These are phyloP conservation scores for Penicillium roqueforti DNA, from an alignment of 495 filamentous ascomycete species.

Conservation along the genomic window DNA sequence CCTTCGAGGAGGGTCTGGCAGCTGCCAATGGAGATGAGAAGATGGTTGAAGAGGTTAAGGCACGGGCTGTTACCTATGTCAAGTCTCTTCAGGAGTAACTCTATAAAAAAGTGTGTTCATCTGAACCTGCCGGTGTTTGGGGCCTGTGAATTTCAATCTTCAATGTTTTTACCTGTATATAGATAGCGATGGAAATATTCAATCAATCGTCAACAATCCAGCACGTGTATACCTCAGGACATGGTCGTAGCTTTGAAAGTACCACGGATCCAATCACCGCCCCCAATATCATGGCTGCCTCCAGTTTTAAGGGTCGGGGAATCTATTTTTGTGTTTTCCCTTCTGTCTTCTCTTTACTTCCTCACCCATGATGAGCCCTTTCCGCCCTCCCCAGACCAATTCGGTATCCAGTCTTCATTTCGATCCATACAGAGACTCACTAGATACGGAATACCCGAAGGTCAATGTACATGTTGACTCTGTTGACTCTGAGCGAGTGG, in stretches of 20 bases:
- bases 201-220: background rate
- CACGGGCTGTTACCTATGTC: conserved; percentile 67
- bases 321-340: no score
- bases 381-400: background rate
- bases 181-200: conserved; percentile 23
- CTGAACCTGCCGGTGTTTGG: conserved; percentile 26
- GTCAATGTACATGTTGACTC: conserved; percentile 2
- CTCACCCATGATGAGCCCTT: background rate
- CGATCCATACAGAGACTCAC: conserved; percentile 22
- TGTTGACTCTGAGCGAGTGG: conserved; percentile 17
- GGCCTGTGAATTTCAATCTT: conserved; percentile 11
- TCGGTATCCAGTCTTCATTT: conserved; percentile 8
- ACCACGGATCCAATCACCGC: conserved; percentile 22
- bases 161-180: conserved; percentile 26
- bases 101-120: conserved; percentile 13
- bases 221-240: background rate
- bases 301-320: no score
- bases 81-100: conserved; percentile 50
- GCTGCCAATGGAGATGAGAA: conserved; percentile 56
- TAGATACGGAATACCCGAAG: conserved; percentile 7
- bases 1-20: conserved; percentile 65
- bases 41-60: conserved; percentile 66
- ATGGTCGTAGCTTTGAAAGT: background rate
- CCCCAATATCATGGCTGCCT: conserved; percentile 11
- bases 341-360: background rate